phyloP scores from a whole-genome alignment of 2,329 filamentous ascomycete species.

The Tolypocladium sp. region DNA sequence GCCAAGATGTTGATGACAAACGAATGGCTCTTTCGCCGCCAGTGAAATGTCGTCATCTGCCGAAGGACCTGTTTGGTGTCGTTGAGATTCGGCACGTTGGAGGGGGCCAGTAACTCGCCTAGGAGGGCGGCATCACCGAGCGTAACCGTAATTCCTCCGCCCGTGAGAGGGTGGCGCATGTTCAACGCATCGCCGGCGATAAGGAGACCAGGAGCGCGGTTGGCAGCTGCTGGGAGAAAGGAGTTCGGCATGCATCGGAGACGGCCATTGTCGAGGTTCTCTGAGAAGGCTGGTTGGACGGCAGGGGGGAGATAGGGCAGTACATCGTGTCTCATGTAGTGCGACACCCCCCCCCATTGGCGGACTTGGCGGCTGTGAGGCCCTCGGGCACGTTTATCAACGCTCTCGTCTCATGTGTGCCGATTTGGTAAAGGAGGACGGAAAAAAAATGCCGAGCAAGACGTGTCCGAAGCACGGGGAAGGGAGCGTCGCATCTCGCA shows the following conservation, averaged over 20 bases:
- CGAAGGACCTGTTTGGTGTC: conserved; percentile 56
- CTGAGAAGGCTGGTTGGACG: conserved; percentile 61
- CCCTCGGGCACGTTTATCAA: conserved; percentile 81
- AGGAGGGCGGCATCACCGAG: conserved; percentile 85
- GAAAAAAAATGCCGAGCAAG: conserved; percentile 64
- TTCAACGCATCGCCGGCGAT: conserved; percentile 92
- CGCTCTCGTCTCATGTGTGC: conserved; percentile 83
- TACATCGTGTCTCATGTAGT: conserved; percentile 71
- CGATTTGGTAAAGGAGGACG: conserved; percentile 92
- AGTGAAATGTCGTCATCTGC: conserved; percentile 73
- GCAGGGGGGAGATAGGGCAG: conserved; percentile 66
- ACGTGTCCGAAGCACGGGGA: conserved; percentile 75
- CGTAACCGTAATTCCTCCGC: conserved; percentile 95
- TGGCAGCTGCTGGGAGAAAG: conserved; percentile 80
- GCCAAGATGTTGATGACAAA: conserved; percentile 94
- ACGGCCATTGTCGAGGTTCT: conserved; percentile 62
- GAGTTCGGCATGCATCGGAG: conserved; percentile 65
- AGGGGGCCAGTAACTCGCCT: conserved; percentile 61
- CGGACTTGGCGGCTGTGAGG: conserved; percentile 61
- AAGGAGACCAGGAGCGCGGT: conserved; percentile 67
- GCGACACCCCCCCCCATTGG: conserved; percentile 75
- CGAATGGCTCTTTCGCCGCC: conserved; percentile 72
- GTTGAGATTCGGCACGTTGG: conserved; percentile 57
- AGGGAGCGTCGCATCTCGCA: conserved; percentile 78
- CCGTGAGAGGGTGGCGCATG: conserved; percentile 95